Percentiles rank a stretch among this genome's conserved stretches.
Evolutionary conservation across 352 stramenopile genomes (phyloP).

Genomic region (Phytopythium kandeliae): DNA sequence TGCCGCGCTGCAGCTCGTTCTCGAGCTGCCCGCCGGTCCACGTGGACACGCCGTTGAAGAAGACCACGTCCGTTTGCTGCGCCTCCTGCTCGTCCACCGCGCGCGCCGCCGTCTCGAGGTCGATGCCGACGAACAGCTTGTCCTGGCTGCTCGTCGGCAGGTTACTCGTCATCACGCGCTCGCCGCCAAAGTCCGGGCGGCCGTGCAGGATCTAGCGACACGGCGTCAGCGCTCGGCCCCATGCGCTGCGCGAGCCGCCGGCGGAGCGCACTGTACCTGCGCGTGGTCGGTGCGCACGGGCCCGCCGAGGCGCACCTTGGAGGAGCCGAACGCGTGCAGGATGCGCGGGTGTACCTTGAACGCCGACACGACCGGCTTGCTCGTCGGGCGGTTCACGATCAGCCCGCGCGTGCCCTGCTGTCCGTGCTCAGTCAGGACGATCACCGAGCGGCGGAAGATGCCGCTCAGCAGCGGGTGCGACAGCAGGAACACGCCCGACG

Average conservation of each 20-base stretch:
- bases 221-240: not conserved
- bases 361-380: slow-evolving; percentile 40
- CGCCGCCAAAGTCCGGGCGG: slow-evolving; percentile 53
- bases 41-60: slow-evolving; percentile 68
- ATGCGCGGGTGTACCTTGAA: slow-evolving; percentile 64
- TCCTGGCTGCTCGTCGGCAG: slow-evolving; percentile 34
- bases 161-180: slow-evolving; percentile 38
- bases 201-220: slow-evolving; percentile 46
- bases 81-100: slow-evolving; percentile 45
- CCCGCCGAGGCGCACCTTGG: slow-evolving; percentile 51
- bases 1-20: slow-evolving; percentile 56
- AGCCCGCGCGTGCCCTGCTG: slow-evolving; percentile 52
- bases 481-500: slow-evolving; percentile 63
- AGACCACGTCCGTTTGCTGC: slow-evolving; percentile 62
- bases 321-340: slow-evolving; percentile 50
- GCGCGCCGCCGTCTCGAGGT: slow-evolving; percentile 57
- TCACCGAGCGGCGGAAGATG: slow-evolving; percentile 68
- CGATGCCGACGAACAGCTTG: slow-evolving; percentile 57
- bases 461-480: slow-evolving; percentile 66
- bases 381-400: slow-evolving; percentile 65
- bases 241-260: not conserved
- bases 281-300: slow-evolving; percentile 58
- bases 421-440: slow-evolving; percentile 70
- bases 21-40: slow-evolving; percentile 71
- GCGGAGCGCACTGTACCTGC: slow-evolving; percentile 25